Conservation (phyloP, 2,329 filamentous ascomycete species). For the Trichoderma harzianum region DNA sequence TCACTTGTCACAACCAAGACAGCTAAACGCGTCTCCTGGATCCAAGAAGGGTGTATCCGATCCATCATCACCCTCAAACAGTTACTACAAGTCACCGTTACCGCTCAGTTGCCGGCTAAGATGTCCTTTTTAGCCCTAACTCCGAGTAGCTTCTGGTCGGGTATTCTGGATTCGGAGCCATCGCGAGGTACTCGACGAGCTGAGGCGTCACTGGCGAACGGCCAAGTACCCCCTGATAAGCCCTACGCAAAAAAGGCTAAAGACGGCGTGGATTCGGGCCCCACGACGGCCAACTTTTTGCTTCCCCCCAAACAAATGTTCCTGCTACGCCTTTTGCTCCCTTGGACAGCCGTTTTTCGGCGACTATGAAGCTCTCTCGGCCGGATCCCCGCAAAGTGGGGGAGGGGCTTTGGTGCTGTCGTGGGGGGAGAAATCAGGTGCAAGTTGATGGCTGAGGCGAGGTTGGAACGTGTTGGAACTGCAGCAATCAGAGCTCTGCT, state of each 20-base stretch:
- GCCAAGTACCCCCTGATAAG: background rate
- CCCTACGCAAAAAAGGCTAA: background rate
- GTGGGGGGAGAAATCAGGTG: slow-evolving; percentile 10
- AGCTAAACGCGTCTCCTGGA: background rate
- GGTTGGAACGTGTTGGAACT: background rate
- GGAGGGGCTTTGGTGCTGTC: background rate
- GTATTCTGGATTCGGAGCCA: background rate
- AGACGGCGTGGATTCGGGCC: background rate
- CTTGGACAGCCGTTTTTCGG: slow-evolving; percentile 8
- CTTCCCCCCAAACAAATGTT: background rate
- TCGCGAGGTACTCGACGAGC: background rate
- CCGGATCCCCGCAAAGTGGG: slow-evolving; percentile 27
- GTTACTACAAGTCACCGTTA: background rate
- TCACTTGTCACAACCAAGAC: background rate
- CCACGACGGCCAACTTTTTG: slow-evolving; percentile 4
- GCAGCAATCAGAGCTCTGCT: background rate
- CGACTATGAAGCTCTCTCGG: background rate
- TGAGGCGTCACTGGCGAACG: background rate
- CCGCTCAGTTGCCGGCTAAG: background rate
- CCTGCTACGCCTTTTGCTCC: background rate
- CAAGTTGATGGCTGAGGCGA: background rate
- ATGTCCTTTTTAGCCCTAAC: background rate
- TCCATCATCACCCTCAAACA: background rate
- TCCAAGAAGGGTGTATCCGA: background rate
- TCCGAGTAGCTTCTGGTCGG: background rate